Evolutionary conservation across 1,284 basidiomycete genomes (phyloP).

Genomic region (Trichosporon sp.): DNA sequence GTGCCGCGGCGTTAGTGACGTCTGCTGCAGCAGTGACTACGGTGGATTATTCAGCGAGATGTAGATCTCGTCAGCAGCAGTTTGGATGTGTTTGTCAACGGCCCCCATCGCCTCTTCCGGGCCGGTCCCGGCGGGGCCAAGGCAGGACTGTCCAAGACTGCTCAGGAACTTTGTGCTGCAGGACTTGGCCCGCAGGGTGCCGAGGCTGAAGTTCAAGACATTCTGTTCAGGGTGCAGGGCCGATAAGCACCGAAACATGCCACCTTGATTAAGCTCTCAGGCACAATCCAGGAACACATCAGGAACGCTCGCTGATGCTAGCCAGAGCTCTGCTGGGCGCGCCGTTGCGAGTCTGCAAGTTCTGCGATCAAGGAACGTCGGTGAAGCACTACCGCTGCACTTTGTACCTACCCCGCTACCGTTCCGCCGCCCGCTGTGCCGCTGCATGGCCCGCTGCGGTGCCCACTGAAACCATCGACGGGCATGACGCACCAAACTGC

Average conservation of each 20-base stretch:
- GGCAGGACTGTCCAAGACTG: background rate
- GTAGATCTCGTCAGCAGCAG: background rate
- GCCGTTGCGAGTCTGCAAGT: background rate
- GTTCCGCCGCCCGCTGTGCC: background rate
- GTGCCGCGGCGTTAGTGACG: constrained; percentile 4
- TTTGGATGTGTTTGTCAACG: constrained; percentile 6
- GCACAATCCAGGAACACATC: background rate
- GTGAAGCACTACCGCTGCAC: background rate
- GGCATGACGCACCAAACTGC: background rate
- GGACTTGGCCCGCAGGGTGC: background rate
- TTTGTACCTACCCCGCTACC: background rate
- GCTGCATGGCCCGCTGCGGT: background rate
- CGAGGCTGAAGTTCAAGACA: background rate
- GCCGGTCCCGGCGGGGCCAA: constrained; percentile 7
- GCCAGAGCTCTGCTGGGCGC: background rate
- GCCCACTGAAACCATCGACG: background rate
- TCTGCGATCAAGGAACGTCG: background rate
- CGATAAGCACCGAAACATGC: constrained; percentile 10
- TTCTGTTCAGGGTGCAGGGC: background rate
- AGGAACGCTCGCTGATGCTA: constrained; percentile 2
- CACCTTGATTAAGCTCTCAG: background rate
- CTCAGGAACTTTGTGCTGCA: no score
- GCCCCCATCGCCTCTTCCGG: background rate
- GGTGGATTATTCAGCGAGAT: background rate
- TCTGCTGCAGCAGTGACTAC: background rate